These are phyloP conservation scores for Takashimella koratensis DNA, from an alignment of 1,284 basidiomycete species.

Conservation along the genomic window DNA sequence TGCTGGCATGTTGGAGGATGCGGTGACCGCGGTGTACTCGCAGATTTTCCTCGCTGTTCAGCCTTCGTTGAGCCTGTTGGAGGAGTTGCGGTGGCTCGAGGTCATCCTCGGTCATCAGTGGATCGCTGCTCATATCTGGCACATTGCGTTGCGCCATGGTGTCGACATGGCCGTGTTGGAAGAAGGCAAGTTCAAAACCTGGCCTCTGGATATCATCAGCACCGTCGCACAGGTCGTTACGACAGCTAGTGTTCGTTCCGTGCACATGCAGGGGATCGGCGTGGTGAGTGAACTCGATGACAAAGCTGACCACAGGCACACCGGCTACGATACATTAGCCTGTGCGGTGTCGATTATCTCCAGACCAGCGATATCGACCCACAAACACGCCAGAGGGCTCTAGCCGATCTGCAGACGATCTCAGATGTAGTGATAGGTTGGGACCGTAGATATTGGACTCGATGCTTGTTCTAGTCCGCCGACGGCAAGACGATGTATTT, in stretches of 20 bases:
- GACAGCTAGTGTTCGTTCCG: not conserved
- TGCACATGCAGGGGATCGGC: constrained; percentile 1
- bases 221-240: not conserved
- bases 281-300: not conserved
- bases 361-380: not conserved
- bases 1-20: constrained; percentile 1
- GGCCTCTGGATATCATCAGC: constrained; percentile 2
- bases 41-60: not conserved
- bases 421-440: constrained; percentile 1
- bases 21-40: not conserved
- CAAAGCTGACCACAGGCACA: constrained; percentile 3
- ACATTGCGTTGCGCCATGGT: constrained; percentile 4
- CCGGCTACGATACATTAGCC: constrained; percentile 2
- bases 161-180: constrained; percentile 1
- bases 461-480: not conserved
- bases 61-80: not conserved
- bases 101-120: not conserved
- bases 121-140: constrained; percentile 5
- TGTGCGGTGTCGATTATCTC: constrained; percentile 1
- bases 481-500: too few species aligned
- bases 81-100: constrained; percentile 6
- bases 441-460: constrained; percentile 6
- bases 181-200: not conserved
- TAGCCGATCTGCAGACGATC: constrained; percentile 1
- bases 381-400: not conserved